A percentile compares a stretch with the other conserved stretches of the same genome.
phyloP scores from a whole-genome alignment of 495 filamentous ascomycete species.

The Tuber calosporum region DNA sequence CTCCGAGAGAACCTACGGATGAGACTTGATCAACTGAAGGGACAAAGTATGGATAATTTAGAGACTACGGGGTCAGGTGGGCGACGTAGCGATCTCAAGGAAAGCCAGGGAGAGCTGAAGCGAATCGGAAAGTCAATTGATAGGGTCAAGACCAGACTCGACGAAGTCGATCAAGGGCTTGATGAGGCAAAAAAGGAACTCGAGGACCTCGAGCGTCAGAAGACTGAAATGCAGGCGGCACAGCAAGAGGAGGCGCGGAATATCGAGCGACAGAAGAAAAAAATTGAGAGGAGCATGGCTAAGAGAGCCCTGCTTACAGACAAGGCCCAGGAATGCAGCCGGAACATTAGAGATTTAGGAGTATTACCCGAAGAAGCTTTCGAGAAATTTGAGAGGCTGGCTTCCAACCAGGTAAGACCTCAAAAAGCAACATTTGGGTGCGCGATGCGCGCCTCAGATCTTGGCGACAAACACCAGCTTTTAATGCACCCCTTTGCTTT shows the following conservation, averaged over 20 bases:
- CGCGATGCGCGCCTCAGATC: conserved; percentile 2
- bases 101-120: conserved; percentile 74
- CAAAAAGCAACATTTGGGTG: conserved; percentile 44
- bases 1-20: conserved; percentile 76
- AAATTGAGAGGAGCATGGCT: conserved; percentile 83
- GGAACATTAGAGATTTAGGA: conserved; percentile 86
- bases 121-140: conserved; percentile 57
- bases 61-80: conserved; percentile 45
- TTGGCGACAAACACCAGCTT: conserved; percentile 17
- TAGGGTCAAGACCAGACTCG: conserved; percentile 58
- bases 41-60: conserved; percentile 64
- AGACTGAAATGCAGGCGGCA: conserved; percentile 57
- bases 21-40: conserved; percentile 76
- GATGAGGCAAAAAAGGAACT: conserved; percentile 58
- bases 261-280: conserved; percentile 82
- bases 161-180: conserved; percentile 63
- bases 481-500: conserved; percentile 8
- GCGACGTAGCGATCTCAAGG: conserved; percentile 61
- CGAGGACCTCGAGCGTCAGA: conserved; percentile 55
- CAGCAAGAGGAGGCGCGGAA: conserved; percentile 68
- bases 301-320: conserved; percentile 71
- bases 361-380: conserved; percentile 92
- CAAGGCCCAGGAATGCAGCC: conserved; percentile 67
- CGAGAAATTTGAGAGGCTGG: conserved; percentile 74
- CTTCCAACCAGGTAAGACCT: conserved; percentile 53